phyloP scores from a whole-genome alignment of 495 filamentous ascomycete species.

The Trypethelium eluteriae region DNA sequence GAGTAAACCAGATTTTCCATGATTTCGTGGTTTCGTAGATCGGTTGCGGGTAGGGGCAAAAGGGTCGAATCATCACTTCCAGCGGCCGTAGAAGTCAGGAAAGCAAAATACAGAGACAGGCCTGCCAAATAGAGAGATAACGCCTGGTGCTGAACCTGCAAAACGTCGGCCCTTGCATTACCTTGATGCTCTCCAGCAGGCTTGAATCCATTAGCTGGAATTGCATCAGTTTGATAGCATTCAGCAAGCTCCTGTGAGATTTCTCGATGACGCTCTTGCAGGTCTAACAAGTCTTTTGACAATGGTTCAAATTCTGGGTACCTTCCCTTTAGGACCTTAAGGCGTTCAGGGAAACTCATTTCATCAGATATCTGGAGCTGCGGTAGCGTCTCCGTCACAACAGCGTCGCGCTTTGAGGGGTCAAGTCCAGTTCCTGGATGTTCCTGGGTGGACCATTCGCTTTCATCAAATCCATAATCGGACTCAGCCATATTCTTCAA shows the following conservation, averaged over 20 bases:
- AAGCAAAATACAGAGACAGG: conserved; percentile 86
- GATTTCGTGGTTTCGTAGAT: conserved; percentile 77
- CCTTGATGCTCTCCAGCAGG: background rate
- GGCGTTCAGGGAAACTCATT: conserved; percentile 65
- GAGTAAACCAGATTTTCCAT: conserved; percentile 79
- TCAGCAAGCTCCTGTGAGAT: conserved; percentile 32
- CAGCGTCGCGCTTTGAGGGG: conserved; percentile 40
- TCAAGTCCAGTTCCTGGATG: conserved; percentile 39
- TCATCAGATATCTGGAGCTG: conserved; percentile 72
- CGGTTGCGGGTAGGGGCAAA: conserved; percentile 53
- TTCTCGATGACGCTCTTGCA: conserved; percentile 58
- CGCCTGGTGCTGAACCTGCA: conserved; percentile 56
- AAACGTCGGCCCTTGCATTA: background rate
- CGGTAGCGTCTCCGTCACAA: conserved; percentile 75
- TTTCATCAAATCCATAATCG: conserved; percentile 87
- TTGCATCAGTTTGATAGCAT: too few relatives aligned
- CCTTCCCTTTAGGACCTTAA: conserved; percentile 64
- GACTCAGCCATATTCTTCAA: conserved; percentile 74
- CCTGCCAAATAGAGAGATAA: conserved; percentile 76
- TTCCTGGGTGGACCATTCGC: conserved; percentile 60
- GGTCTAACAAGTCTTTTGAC: conserved; percentile 64
- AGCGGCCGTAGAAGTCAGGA: conserved; percentile 67
- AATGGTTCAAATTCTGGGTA: conserved; percentile 91
- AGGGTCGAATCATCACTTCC: conserved; percentile 40
- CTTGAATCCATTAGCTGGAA: background rate